Conservation (phyloP, 495 filamentous ascomycete species). For the Haplographium delicatum region DNA sequence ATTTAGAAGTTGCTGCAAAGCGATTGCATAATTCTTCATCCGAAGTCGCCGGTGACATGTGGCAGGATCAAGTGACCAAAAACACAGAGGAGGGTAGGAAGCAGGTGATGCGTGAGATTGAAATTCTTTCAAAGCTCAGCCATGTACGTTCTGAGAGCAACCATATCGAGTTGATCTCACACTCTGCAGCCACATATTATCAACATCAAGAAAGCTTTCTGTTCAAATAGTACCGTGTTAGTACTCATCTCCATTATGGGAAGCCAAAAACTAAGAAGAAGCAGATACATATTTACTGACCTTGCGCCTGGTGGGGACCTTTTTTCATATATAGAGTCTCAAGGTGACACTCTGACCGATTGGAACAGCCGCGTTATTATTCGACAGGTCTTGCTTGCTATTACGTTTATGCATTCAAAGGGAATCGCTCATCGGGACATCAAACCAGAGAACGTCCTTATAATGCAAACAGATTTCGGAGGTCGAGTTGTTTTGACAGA, state of each 20-base stretch:
- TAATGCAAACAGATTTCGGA: constrained; percentile 49
- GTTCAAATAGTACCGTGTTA: constrained; percentile 45
- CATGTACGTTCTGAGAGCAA: constrained; percentile 41
- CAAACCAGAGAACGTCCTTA: constrained; percentile 93
- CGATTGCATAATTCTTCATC: neutral
- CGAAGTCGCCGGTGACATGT: neutral
- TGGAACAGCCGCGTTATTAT: constrained; percentile 76
- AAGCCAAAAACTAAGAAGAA: constrained; percentile 1
- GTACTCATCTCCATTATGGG: constrained; percentile 20
- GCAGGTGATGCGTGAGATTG: constrained; percentile 42
- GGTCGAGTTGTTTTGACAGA: constrained; percentile 66
- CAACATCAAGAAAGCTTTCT: constrained; percentile 48
- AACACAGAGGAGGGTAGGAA: constrained; percentile 21
- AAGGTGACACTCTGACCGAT: constrained; percentile 49
- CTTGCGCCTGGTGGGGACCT: constrained; percentile 62
- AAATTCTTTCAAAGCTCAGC: constrained; percentile 49
- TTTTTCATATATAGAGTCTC: constrained; percentile 44
- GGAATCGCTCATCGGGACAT: constrained; percentile 87
- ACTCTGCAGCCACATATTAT: constrained; percentile 55
- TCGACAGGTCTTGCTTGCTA: constrained; percentile 70
- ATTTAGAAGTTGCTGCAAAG: constrained; percentile 23
- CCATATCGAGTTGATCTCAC: neutral
- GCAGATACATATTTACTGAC: constrained; percentile 62
- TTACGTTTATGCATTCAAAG: constrained; percentile 75
- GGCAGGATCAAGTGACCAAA: constrained; percentile 5